These are phyloP conservation scores for Thymus mandschuricus DNA, from an alignment of 257 asterid species.

Conservation along the genomic window DNA sequence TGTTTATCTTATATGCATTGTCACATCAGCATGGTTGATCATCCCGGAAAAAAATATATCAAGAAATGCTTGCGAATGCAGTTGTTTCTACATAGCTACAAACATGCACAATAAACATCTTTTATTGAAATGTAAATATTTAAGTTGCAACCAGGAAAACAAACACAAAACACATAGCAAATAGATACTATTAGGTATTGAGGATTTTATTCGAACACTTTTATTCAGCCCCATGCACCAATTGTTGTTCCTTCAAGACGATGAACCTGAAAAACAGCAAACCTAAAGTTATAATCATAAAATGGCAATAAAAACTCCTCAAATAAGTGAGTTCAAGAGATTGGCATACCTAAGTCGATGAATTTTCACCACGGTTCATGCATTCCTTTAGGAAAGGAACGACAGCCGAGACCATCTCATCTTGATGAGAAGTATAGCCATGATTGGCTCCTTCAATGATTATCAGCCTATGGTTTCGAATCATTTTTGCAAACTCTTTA, in stretches of 20 bases:
- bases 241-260: neutral
- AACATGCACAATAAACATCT: neutral
- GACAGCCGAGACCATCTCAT: constrained; percentile 46
- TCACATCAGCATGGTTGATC: too few species aligned
- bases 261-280: constrained; percentile 3
- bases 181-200: neutral
- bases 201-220: neutral
- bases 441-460: constrained; percentile 74
- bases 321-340: neutral
- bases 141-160: neutral
- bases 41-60: neutral
- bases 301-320: neutral
- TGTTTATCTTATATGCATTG: too few species aligned
- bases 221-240: neutral
- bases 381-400: constrained; percentile 68
- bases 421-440: constrained; percentile 57
- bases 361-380: constrained; percentile 34
- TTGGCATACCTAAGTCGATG: constrained; percentile 24
- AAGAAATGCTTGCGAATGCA: neutral
- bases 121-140: neutral
- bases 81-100: neutral
- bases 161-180: neutral
- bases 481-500: constrained; percentile 59
- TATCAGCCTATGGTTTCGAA: constrained; percentile 62
- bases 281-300: too few species aligned